Percentiles rank a stretch among this genome's conserved stretches.
phyloP scores from a whole-genome alignment of 2,329 filamentous ascomycete species.

The Cladosporium colombiae region DNA sequence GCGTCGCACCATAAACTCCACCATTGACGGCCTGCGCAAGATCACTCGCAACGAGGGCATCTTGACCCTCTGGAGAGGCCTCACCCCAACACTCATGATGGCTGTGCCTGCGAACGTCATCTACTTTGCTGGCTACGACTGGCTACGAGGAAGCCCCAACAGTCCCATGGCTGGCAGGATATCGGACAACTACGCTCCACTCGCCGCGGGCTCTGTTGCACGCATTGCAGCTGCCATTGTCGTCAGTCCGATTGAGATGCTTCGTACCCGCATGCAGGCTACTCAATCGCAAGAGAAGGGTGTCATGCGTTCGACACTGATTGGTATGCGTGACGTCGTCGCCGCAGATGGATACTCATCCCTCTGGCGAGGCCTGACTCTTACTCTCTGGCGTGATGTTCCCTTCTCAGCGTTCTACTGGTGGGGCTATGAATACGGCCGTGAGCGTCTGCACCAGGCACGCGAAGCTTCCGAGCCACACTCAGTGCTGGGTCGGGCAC shows the following conservation, averaged over 20 bases:
- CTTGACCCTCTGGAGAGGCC: constrained; percentile 82
- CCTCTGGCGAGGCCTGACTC: constrained; percentile 83
- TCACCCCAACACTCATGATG: constrained; percentile 95
- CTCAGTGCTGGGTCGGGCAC: constrained; percentile 32
- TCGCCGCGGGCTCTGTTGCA: constrained; percentile 77
- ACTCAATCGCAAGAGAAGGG: constrained; percentile 53
- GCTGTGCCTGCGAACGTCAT: constrained; percentile 94
- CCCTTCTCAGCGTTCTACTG: constrained; percentile 97
- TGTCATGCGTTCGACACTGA: constrained; percentile 77
- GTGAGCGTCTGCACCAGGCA: constrained; percentile 68
- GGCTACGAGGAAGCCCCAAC: constrained; percentile 71
- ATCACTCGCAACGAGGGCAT: constrained; percentile 92
- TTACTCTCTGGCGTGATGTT: constrained; percentile 95
- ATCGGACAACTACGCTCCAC: constrained; percentile 72
- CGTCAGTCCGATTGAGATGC: constrained; percentile 90
- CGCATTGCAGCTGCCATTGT: constrained; percentile 77
- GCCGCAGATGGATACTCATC: constrained; percentile 72
- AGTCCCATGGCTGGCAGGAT: constrained; percentile 68
- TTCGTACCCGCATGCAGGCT: constrained; percentile 83
- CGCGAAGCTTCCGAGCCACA: constrained; percentile 51
- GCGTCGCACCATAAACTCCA: constrained; percentile 81
- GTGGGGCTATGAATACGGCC: constrained; percentile 92
- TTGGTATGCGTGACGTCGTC: constrained; percentile 78
- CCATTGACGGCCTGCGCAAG: constrained; percentile 87
- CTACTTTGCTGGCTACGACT: constrained; percentile 98